Evolutionary conservation across 2,329 filamentous ascomycete species (phyloP).

Genomic region (Akanthomyces muscarius): DNA sequence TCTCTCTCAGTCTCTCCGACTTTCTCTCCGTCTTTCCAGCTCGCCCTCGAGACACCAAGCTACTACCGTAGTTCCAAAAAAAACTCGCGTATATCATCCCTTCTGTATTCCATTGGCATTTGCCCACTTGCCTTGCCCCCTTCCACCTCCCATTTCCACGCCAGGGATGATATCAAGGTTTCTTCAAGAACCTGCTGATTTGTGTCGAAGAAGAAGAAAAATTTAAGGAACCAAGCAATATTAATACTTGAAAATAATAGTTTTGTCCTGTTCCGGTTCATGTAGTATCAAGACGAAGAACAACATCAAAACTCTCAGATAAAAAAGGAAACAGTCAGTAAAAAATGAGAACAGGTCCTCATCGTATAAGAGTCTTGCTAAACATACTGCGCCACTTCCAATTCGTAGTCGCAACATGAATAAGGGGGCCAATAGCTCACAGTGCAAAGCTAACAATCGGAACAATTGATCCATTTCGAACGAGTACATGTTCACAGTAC

Average conservation of each 20-base stretch:
- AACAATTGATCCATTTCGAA: conserved; percentile 5
- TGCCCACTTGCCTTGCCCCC: conserved; percentile 1
- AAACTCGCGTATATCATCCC: background rate
- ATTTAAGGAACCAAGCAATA: conserved; percentile 2
- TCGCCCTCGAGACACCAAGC: background rate
- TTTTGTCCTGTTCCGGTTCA: conserved; percentile 15
- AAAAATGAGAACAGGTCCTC: conserved; percentile 2
- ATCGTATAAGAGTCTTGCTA: background rate
- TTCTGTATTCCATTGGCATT: background rate
- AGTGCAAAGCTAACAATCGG: background rate
- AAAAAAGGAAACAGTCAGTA: background rate
- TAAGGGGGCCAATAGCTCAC: background rate
- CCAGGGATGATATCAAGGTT: background rate
- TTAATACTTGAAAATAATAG: background rate
- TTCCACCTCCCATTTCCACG: background rate
- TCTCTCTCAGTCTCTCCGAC: background rate
- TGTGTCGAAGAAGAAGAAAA: background rate
- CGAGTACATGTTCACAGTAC: conserved; percentile 18
- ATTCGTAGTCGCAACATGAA: conserved; percentile 2
- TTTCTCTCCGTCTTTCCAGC: background rate
- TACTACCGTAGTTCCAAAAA: background rate
- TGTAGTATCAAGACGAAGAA: conserved; percentile 7
- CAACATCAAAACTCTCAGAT: conserved; percentile 11
- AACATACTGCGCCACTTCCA: conserved; percentile 7
- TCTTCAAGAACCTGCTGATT: background rate